Percentiles rank a stretch among this genome's conserved stretches.
Conservation (phyloP, 2,329 filamentous ascomycete species). For the Dothiorella sarmentorum region DNA sequence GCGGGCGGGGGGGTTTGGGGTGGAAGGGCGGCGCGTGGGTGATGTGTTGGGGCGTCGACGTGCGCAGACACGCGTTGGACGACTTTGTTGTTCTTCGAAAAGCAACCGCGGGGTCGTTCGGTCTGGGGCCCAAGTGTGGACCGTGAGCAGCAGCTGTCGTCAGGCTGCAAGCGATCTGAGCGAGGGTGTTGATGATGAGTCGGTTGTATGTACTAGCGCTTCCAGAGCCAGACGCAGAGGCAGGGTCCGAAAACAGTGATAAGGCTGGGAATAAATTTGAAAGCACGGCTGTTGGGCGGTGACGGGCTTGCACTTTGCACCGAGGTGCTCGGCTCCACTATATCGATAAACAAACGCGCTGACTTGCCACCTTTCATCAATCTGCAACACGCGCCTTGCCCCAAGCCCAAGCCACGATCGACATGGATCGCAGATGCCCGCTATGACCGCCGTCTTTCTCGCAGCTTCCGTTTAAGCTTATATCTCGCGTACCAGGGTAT, state of each 20-base stretch:
- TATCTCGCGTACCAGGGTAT: not conserved
- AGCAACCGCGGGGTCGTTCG: constrained; percentile 13
- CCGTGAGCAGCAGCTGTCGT: constrained; percentile 2
- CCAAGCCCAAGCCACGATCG: not conserved
- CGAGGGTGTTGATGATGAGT: constrained; percentile 15
- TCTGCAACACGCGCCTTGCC: not conserved
- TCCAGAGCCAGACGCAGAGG: not conserved
- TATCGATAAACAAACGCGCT: too few relatives aligned
- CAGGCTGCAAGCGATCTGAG: constrained; percentile 6
- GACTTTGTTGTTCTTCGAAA: constrained; percentile 2
- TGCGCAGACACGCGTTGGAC: constrained; percentile 21
- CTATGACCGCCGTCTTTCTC: not conserved
- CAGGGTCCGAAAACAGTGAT: too few relatives aligned
- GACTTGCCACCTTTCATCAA: too few relatives aligned
- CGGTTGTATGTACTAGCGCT: not conserved
- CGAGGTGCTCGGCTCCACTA: too few relatives aligned
- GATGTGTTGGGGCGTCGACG: not conserved
- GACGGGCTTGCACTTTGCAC: too few relatives aligned
- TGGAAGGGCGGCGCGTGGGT: not conserved
- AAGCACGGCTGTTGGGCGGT: not conserved
- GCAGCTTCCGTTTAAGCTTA: not conserved
- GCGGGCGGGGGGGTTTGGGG: not conserved
- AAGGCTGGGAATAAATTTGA: too few relatives aligned
- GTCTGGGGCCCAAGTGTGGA: not conserved
- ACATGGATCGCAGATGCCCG: constrained; percentile 5